Base-by-base conservation (phyloP, 352 stramenopile genomes). In the Globisporangium middletonii region DNA sequence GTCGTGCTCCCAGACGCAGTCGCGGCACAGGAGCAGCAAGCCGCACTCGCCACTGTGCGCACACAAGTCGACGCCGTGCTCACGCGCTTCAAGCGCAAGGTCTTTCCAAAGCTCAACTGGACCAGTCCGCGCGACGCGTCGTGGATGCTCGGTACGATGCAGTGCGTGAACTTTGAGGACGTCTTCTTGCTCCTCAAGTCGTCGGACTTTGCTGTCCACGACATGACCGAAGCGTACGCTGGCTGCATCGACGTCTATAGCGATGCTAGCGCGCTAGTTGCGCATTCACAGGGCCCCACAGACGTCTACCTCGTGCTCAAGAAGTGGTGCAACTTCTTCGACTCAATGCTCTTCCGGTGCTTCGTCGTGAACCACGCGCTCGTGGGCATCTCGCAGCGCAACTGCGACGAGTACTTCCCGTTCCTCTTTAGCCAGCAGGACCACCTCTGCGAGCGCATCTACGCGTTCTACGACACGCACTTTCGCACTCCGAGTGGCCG, bases 321-420 rank as follows among this genome's bases (percentile, higher is more conserved):
- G 60, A 98, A 98, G 67, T 98, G 91, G 91, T 97, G 92, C 68
- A 97, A 95, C 53, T 88, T 98, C 19, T 88, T 91, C 74, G 89
- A 97, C 59, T 97, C 88, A 68, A 97, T 97, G 88, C 84, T 97
- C 60, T 98, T 98, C 65, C 83, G 95, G 48, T 97, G 91, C 66
- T 98, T 98, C 68, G 87, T 98, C 26, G 67, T 83, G 26, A 64
- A 77, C 37, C 69, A 87, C 63, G 59, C 79, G 48, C 70, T 96
- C 7, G 72, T 98, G 26, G 92, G 76, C 4, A 83, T 98, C 59
- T 97, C 78, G 27, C 95, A 98, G 70, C 85, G 93, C 43, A 83
- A 97, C 60, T 92, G 83, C 63, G 84, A 87, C 53, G 88, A 97
- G 77, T 95, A 89, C 60, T 98, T 96, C 62, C 72, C 86, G 26